These are phyloP conservation scores for Penicillium sp. DNA, from an alignment of 2,329 filamentous ascomycete species.

Conservation along the genomic window DNA sequence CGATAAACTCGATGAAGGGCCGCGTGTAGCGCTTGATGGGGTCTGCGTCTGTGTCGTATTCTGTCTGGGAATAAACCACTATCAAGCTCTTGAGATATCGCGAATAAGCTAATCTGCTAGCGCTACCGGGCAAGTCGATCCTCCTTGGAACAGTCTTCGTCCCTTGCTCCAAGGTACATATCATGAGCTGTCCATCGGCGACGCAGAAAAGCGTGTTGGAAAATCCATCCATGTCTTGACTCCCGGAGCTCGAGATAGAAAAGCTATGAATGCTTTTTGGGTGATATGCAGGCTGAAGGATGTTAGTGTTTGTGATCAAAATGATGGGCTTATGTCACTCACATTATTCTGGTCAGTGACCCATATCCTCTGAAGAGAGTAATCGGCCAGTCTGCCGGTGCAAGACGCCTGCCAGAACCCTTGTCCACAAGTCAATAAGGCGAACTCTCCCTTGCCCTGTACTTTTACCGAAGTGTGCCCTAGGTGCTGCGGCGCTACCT, in stretches of 20 bases:
- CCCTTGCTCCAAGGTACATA: conserved; percentile 40
- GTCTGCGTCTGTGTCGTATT: too few relatives aligned
- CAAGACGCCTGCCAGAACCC: conserved; percentile 34
- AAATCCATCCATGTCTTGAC: too few relatives aligned
- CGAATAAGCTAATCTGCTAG: conserved; percentile 41
- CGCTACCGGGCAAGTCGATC: conserved; percentile 36
- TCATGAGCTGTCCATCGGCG: conserved; percentile 41
- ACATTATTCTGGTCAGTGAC: too few relatives aligned
- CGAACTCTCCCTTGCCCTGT: conserved; percentile 24
- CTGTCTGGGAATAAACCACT: conserved; percentile 40
- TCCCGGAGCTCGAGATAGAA: too few relatives aligned
- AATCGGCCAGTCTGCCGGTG: too few relatives aligned
- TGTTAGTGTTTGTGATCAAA: too few relatives aligned
- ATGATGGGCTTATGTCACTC: too few relatives aligned
- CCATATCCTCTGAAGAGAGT: too few relatives aligned
- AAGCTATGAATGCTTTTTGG: too few relatives aligned
- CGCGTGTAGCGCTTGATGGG: too few relatives aligned
- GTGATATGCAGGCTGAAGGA: conserved; percentile 30
- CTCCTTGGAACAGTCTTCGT: conserved; percentile 36
- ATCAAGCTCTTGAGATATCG: conserved; percentile 33
- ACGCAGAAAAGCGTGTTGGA: too few relatives aligned
- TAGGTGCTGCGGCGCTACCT: conserved; percentile 22
- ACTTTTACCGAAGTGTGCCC: conserved; percentile 34
- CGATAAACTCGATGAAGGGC: conserved; percentile 35
- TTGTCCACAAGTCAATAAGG: conserved; percentile 31